Base-by-base conservation (phyloP, 1,284 basidiomycete species). In the Tremellales sp. region DNA sequence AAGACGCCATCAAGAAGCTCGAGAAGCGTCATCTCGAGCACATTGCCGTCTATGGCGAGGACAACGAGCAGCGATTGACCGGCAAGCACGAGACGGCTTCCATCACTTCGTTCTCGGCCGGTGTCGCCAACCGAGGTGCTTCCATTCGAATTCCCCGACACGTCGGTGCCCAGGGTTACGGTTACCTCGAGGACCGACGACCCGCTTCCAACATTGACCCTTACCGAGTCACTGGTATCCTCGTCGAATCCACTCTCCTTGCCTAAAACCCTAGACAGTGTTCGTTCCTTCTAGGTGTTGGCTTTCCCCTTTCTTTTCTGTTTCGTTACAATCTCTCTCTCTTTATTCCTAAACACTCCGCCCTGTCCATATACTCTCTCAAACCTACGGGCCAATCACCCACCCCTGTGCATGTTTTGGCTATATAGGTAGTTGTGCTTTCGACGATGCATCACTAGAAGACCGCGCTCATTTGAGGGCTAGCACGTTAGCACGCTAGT, bases 131-230 rank as follows among this genome's bases (percentile, higher is more conserved):
- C 81, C 89, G 94, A 77, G 94, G 92, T 70, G 91, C 90, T 45
- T 93, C 75, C 85, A 77, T 78, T 60, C 75, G 77, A 51, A 86
- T 96, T 51, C 93, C 93, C 49, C 81, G 92, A 65, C 89, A 94
- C 74, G 91, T 96, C 64, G 87, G 86, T 52, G 80, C 86, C 29
- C 85, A 93, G 77, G 93, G 93, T 56, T 88, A 85, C 72, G 94
- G 96, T 39, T 99, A 99, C 81, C 78, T 97, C 63, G 93, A 97
- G 76, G 91, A 94, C 78, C 83, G 92, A 61, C 89, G 93, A 61
- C 92, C 93, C 29, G 94, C 94, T 47, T 97, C 92, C 70, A 98
- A 98, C 82, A 89, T 97, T 64, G 89, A 93, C 74, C 87, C 89
- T 26, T 93, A 92, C 75, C 85, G 86, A 56, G 88, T 91, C 50